A percentile compares a stretch with the other conserved stretches of the same genome.
phyloP scores from a whole-genome alignment of 108 stramenopile genomes.

The Pseudonitzschia pungens region DNA sequence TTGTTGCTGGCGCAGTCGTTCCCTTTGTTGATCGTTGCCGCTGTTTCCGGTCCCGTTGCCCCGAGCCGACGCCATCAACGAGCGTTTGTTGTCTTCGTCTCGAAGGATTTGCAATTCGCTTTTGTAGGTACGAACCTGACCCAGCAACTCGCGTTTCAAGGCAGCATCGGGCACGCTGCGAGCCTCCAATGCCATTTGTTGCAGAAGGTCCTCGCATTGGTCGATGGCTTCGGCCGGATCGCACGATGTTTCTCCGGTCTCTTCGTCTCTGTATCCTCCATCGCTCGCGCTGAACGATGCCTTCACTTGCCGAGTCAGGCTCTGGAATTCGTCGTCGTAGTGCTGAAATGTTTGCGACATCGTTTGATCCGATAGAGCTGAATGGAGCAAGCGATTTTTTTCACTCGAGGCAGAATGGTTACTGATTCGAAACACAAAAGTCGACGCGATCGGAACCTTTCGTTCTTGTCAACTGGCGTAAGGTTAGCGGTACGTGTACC shows the following conservation, averaged over 20 bases:
- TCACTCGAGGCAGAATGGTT: too few species aligned
- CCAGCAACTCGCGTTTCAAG: conserved; percentile 70
- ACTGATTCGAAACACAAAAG: too few species aligned
- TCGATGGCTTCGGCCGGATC: conserved; percentile 50
- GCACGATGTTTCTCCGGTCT: background rate
- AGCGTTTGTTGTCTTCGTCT: conserved; percentile 54
- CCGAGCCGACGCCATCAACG: conserved; percentile 21
- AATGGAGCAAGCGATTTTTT: too few species aligned
- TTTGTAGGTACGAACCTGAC: conserved; percentile 66
- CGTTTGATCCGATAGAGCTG: background rate
- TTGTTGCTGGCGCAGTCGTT: conserved; percentile 65
- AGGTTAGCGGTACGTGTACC: too few species aligned
- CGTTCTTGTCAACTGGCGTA: too few species aligned
- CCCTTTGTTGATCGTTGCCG: conserved; percentile 31
- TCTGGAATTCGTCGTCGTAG: conserved; percentile 94
- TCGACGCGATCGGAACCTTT: too few species aligned
- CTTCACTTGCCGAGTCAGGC: conserved; percentile 82
- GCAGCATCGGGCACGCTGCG: conserved; percentile 58
- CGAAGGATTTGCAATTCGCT: conserved; percentile 35
- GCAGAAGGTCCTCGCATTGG: conserved; percentile 91
- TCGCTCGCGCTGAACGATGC: conserved; percentile 28
- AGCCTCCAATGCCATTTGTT: conserved; percentile 96
- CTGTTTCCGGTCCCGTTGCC: conserved; percentile 16
- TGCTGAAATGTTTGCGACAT: conserved; percentile 74
- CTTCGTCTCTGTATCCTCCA: conserved; percentile 21